These are phyloP conservation scores for Catunica adiposa DNA, from an alignment of 2,329 filamentous ascomycete species.

Conservation along the genomic window DNA sequence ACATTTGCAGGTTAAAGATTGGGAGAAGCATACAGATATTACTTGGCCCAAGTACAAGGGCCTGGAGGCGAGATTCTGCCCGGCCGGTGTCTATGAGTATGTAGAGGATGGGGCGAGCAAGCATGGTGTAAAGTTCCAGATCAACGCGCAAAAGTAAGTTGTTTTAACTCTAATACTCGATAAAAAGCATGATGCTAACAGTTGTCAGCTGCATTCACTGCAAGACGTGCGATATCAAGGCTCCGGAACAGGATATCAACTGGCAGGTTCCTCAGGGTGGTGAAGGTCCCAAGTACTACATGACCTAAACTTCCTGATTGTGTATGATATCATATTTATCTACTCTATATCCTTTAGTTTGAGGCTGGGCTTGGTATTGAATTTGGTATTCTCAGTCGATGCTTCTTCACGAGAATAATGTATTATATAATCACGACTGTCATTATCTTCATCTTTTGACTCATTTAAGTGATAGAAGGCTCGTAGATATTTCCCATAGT, in stretches of 20 bases:
- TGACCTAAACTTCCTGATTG: slow-evolving; percentile 33
- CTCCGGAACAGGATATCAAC: slow-evolving; percentile 90
- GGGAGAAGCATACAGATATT: slow-evolving; percentile 72
- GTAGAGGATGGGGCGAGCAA: slow-evolving; percentile 80
- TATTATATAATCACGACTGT: neutral
- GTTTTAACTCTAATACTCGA: neutral
- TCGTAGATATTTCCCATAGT: no score
- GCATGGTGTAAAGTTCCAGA: slow-evolving; percentile 86
- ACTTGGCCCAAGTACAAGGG: slow-evolving; percentile 83
- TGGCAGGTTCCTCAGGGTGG: slow-evolving; percentile 91
- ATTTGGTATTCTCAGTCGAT: no score
- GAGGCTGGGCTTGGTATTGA: no score
- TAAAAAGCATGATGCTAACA: slow-evolving; percentile 9
- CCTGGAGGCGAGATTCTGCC: slow-evolving; percentile 90
- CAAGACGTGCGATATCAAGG: slow-evolving; percentile 99
- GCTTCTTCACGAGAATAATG: neutral
- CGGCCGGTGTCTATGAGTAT: slow-evolving; percentile 95
- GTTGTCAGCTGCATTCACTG: slow-evolving; percentile 82
- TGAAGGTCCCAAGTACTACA: slow-evolving; percentile 57
- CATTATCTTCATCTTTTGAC: neutral
- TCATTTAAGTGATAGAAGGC: no score
- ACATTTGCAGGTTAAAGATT: slow-evolving; percentile 86
- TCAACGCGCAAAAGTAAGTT: slow-evolving; percentile 90
- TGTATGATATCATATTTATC: neutral
- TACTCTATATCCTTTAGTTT: no score